Conservation (phyloP, 352 stramenopile species). For the Halophytophthora polymorphica region DNA sequence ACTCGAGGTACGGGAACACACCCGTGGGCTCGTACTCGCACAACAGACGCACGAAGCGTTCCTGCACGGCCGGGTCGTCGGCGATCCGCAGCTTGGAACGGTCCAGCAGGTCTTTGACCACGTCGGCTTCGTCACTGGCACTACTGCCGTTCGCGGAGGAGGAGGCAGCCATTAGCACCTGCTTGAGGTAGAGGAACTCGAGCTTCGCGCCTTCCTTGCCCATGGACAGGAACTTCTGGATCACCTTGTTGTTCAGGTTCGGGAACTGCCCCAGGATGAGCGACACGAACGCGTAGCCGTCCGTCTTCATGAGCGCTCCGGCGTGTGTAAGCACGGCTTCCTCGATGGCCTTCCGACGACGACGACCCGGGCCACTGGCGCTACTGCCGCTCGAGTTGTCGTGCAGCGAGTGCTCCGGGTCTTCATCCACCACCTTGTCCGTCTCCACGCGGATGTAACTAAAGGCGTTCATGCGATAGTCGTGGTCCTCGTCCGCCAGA, state of each 20-base stretch:
- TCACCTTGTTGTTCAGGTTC: constrained; percentile 83
- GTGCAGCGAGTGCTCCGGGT: constrained; percentile 26
- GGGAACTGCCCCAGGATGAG: constrained; percentile 85
- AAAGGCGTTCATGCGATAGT: constrained; percentile 83
- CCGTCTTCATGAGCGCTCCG: constrained; percentile 83
- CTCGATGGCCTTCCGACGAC: constrained; percentile 68
- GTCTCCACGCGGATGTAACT: constrained; percentile 76
- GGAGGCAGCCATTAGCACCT: constrained; percentile 64
- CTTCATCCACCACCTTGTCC: constrained; percentile 45
- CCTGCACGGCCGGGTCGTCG: constrained; percentile 78
- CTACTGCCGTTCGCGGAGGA: constrained; percentile 38
- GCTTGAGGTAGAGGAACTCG: constrained; percentile 80
- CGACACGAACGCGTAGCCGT: constrained; percentile 87
- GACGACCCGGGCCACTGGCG: constrained; percentile 24
- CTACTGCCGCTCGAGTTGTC: constrained; percentile 29
- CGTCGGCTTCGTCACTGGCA: constrained; percentile 65
- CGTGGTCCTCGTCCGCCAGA: constrained; percentile 72
- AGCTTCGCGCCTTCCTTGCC: constrained; percentile 72
- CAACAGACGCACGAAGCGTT: constrained; percentile 76
- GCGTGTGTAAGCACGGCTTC: constrained; percentile 73
- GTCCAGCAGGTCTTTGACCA: constrained; percentile 78
- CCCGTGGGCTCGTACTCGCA: constrained; percentile 76
- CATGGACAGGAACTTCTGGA: constrained; percentile 81
- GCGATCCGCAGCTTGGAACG: constrained; percentile 77
- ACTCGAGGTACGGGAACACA: constrained; percentile 80